Conservation (phyloP, 2,329 filamentous ascomycete genomes). For the Cercospora nicotianae region DNA sequence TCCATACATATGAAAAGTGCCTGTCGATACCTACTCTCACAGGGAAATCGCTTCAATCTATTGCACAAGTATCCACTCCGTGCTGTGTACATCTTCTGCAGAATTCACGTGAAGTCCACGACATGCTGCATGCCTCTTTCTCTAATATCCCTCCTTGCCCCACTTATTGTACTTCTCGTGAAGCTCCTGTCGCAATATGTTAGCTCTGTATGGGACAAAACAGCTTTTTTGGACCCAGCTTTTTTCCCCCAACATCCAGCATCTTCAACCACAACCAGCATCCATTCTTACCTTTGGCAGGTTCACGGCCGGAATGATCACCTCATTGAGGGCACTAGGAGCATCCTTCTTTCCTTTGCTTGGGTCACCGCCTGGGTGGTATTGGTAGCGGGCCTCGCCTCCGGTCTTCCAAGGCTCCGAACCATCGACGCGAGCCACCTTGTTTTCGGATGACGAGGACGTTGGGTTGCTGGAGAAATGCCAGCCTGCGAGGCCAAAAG, state of each 20-base stretch:
- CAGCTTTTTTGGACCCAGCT: too few relatives aligned
- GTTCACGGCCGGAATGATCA: too few relatives aligned
- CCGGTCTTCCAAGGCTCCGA: slow-evolving; percentile 90
- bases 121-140: not conserved
- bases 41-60: not conserved
- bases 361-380: slow-evolving; percentile 77
- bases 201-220: too few relatives aligned
- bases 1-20: too few relatives aligned
- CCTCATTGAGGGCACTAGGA: slow-evolving; percentile 92
- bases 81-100: slow-evolving; percentile 6
- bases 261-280: too few relatives aligned
- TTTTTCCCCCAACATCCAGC: too few relatives aligned
- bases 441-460: slow-evolving; percentile 74
- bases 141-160: slow-evolving; percentile 90
- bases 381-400: slow-evolving; percentile 62
- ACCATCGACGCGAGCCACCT: slow-evolving; percentile 70
- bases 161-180: slow-evolving; percentile 99
- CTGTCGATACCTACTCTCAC: too few relatives aligned
- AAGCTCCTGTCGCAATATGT: slow-evolving; percentile 60
- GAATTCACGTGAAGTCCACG: not conserved
- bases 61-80: slow-evolving; percentile 7
- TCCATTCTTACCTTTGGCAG: too few relatives aligned
- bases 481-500: slow-evolving; percentile 85
- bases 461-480: slow-evolving; percentile 88
- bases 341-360: slow-evolving; percentile 77